Base-by-base conservation (phyloP, 345 rosid species). In the Salix brachista region DNA sequence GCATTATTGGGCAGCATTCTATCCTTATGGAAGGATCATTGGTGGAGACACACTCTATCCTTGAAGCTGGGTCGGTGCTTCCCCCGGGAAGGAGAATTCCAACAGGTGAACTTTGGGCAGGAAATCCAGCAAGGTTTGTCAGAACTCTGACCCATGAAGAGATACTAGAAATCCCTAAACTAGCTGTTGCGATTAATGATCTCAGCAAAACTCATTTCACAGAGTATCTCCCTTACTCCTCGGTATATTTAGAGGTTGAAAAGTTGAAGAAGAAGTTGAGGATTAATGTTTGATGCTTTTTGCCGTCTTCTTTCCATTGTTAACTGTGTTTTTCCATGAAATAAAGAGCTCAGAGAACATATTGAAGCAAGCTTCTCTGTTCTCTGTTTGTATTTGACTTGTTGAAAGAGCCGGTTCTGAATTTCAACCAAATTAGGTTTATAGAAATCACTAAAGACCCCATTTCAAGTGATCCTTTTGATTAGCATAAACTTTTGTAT, bases 61-160 rank as follows among this genome's bases (percentile, higher is more conserved):
- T 96, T 7, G 99, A 96, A 87, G 99, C 98, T 4, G 99, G 97
- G 42, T 92, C 99, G 3, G 95, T 96, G 65, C 86, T 96, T 72
- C 98, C 97, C 30, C 99, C 99, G 52, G 98, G 98, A 44, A 90
- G 99, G 81, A 88, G 97, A 86, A 92, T 96, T 71, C 99, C 98
- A 58, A 88, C 93, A 0, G 97, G 99, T 69, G 98, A 96, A 74
- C 94, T 93, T 64, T 96, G 98, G 98, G 97, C 97, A 50, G 99
- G 99, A 61, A 96, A 96, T 84, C 99, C 98, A 30, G 98, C 97
- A 50, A 91, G 89, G 86, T 93, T 90, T 79, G 91, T 93, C 36
- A 83, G 99, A 77, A 81, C 90, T 1, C 81, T 96, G 77, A 91
- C 98, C 65, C 94, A 93, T 44, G 99, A 92, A 83, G 99, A 92